phyloP scores from a whole-genome alignment of 2,329 filamentous ascomycete genomes.

The Cladorrhinum sp. region DNA sequence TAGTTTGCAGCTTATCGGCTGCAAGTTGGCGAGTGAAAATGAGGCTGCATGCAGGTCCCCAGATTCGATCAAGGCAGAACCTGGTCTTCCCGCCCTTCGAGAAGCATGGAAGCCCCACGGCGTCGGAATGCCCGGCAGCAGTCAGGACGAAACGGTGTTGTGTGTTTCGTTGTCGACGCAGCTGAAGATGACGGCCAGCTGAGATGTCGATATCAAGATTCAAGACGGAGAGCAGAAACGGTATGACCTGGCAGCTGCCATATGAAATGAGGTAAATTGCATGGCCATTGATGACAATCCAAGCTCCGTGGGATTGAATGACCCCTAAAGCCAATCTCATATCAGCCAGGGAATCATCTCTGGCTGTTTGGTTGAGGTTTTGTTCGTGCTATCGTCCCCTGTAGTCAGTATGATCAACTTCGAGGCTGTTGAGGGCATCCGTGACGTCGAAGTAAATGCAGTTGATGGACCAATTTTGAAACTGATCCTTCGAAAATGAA shows the following conservation, averaged over 20 bases:
- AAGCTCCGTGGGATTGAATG: not conserved
- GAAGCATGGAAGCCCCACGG: not conserved
- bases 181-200: not conserved
- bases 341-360: no score
- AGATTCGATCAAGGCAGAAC: slow-evolving; percentile 1
- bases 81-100: not conserved
- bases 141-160: not conserved
- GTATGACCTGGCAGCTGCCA: not conserved
- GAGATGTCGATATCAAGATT: not conserved
- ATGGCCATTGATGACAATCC: not conserved
- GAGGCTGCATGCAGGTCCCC: slow-evolving; percentile 6
- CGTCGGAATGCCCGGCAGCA: not conserved
- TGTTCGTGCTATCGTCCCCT: no score
- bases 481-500: no score
- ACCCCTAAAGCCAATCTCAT: no score
- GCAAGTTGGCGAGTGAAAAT: slow-evolving; percentile 1
- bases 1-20: slow-evolving; percentile 1
- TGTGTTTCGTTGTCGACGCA: not conserved
- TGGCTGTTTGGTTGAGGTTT: no score
- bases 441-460: no score
- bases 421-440: no score
- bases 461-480: no score
- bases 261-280: not conserved
- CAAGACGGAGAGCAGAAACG: not conserved
- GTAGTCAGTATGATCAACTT: no score